phyloP scores from a whole-genome alignment of 805 yeast species.

The Ogataea glucozyma region DNA sequence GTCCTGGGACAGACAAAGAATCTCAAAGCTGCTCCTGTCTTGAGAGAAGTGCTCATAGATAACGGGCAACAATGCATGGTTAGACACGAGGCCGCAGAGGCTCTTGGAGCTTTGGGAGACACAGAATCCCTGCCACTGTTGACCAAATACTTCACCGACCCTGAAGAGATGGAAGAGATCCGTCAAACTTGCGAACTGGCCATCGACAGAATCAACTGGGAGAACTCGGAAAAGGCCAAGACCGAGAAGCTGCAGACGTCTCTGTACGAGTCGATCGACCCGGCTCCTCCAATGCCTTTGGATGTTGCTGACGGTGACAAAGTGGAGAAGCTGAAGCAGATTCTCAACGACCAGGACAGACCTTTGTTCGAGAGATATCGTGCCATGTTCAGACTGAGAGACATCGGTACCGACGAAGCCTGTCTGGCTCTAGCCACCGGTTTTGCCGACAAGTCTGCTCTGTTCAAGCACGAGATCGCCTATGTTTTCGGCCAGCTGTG shows the following conservation, averaged over 20 bases:
- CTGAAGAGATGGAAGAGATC: slow-evolving; percentile 67
- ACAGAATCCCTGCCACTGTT: slow-evolving; percentile 66
- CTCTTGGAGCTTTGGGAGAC: slow-evolving; percentile 94
- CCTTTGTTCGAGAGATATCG: slow-evolving; percentile 93
- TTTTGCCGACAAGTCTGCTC: slow-evolving; percentile 84
- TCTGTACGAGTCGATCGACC: slow-evolving; percentile 86
- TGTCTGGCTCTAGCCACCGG: slow-evolving; percentile 90
- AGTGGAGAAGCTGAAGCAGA: slow-evolving; percentile 61
- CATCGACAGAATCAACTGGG: slow-evolving; percentile 93
- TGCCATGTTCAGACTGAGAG: slow-evolving; percentile 97
- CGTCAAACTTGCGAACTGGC: slow-evolving; percentile 98
- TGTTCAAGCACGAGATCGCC: slow-evolving; percentile 97
- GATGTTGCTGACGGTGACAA: slow-evolving; percentile 47
- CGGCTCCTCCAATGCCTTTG: slow-evolving; percentile 95
- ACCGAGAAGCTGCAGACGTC: slow-evolving; percentile 73
- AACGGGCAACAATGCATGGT: slow-evolving; percentile 86
- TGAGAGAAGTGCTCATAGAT: slow-evolving; percentile 70
- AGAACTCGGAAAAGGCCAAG: slow-evolving; percentile 63
- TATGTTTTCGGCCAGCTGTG: slow-evolving; percentile 97
- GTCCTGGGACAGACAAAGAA: slow-evolving; percentile 95
- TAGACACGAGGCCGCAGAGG: slow-evolving; percentile 99
- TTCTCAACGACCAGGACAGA: slow-evolving; percentile 72
- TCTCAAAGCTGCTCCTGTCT: slow-evolving; percentile 69
- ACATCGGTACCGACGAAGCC: slow-evolving; percentile 90
- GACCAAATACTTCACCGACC: slow-evolving; percentile 70